phyloP scores from a whole-genome alignment of 148 eudicot genomes.

The Selenicereus undatus region DNA sequence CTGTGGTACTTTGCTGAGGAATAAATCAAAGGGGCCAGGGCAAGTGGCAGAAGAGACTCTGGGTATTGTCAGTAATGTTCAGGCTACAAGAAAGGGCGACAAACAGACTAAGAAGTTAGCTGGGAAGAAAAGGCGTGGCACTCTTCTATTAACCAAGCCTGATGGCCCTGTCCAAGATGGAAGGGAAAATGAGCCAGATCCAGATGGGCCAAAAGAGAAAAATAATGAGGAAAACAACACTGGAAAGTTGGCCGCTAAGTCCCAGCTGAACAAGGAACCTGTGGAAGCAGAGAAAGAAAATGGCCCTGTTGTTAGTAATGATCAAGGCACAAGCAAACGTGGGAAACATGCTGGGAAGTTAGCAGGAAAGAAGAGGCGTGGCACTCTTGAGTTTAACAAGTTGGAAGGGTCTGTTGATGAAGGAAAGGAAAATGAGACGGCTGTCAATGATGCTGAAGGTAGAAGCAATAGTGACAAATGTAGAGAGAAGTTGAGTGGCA shows the following conservation, averaged over 20 bases:
- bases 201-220: slow-evolving; percentile 7
- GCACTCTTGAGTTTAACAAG: slow-evolving; percentile 24
- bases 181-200: slow-evolving; percentile 46
- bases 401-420: slow-evolving; percentile 23
- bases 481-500: slow-evolving; percentile 28
- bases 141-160: slow-evolving; percentile 26
- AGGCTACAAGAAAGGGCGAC: slow-evolving; percentile 29
- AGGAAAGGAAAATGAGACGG: slow-evolving; percentile 51
- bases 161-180: slow-evolving; percentile 36
- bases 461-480: slow-evolving; percentile 21
- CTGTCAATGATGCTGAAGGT: slow-evolving; percentile 22
- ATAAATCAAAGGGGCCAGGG: slow-evolving; percentile 15
- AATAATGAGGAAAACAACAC: slow-evolving; percentile 8
- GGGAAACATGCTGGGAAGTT: slow-evolving; percentile 16
- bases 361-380: slow-evolving; percentile 27
- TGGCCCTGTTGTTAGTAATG: slow-evolving; percentile 10
- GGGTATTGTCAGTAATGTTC: slow-evolving; percentile 7
- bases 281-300: slow-evolving; percentile 9
- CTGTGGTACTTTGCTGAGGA: not conserved
- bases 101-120: slow-evolving; percentile 16
- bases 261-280: slow-evolving; percentile 10
- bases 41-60: slow-evolving; percentile 3
- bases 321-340: slow-evolving; percentile 26
- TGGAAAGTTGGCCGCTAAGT: slow-evolving; percentile 12
- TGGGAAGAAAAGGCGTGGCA: slow-evolving; percentile 30